Base-by-base conservation (phyloP, 306 rosid species). In the Cucurbita argyrosperma region DNA sequence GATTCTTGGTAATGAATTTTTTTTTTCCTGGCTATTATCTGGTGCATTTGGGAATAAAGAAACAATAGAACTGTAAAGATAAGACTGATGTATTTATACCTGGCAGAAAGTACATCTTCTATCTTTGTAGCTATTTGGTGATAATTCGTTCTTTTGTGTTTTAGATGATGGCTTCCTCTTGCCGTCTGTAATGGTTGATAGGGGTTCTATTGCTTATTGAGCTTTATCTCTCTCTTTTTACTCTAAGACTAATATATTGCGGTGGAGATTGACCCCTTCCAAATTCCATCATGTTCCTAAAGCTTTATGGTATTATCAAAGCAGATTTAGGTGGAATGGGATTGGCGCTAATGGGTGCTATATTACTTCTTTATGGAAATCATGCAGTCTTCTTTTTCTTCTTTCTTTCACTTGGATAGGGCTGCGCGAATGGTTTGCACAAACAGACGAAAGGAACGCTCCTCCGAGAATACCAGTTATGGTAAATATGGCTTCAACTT, bases 401-500 rank as follows among this genome's bases (percentile, higher is more conserved):
- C 14, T 67, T 60, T 8, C 71, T 54, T 18, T 56, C 14, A 2
- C 39, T 63, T 60, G 87, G 62, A 58, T 78, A 94, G 99, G 99
- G 75, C 83, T 94, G 76, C 95, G 99, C 8, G 99, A 94, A 77
- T 94, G 96, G 96, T 91, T 91, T 87, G 76, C 97, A 56, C 99
- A 91, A 71, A 87, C 96, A 72, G 99, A 94, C 84, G 95, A 94
- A 87, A 89, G 96, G 79, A 91, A 74, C 76, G 97, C 99, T 80
- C 90, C 88, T 78, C 90, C 97, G 14, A 90, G 99, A 84, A 91
- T 94, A 77, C 99, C 99, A 35, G 97, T 91, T 70, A 94, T 94
- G 99, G 99, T 94, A 83, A 94, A 91, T 85, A 94, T 94, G 99
- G 78, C 93, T 66, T 94, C 99, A 59, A 72, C 99, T 78, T 84